Base-by-base conservation (phyloP, 345 rosid genomes). In the Litchi chinensis region DNA sequence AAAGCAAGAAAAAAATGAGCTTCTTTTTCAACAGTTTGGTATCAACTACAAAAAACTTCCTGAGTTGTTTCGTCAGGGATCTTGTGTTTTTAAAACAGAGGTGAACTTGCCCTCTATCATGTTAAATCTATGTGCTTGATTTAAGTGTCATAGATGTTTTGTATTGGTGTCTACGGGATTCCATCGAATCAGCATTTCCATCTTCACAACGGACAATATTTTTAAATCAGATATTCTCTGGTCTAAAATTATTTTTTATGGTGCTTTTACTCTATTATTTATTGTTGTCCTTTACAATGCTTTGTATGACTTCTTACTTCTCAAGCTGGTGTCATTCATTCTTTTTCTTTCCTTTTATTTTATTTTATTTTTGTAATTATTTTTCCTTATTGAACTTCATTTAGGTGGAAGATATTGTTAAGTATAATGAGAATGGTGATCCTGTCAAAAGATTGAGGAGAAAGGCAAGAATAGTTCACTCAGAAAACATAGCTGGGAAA, bases 11-110 rank as follows among this genome's bases (percentile, higher is more conserved):
- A 90, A 82, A 84, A 90, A 95, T 83, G 99, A 95, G 81, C 86
- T 95, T 73, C 97, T 95, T 65, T 90, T 83, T 85, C 96, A 85
- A 82, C 85, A 84, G 46, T 95, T 95, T 82, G 91, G 91, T 66
- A 85, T 95, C 81, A 95, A 92, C 77, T 95, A 93, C 83, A 93
- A 90, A 73, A 85, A 81, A 18, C 83, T 87, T 75, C 93, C 88
- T 80, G 87, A 82, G 70, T 81, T 93, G 83, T 91, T 91, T 81
- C 98, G 98, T 76, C 97, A 90, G 83, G 99, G 99, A 75, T 91
- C 98, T 21, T 90, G 96, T 80, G 74, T 89, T 77, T 84, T 89
- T 84, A 92, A 81, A 90, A 87, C 71, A 9, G 81, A 95, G 99
- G 99, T 95, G 62, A 76, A 69, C 66, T 24, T 75, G 64, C 54